Evolutionary conservation across 2,329 filamentous ascomycete species (phyloP).

Genomic region (Pseudopyricularia javanii): DNA sequence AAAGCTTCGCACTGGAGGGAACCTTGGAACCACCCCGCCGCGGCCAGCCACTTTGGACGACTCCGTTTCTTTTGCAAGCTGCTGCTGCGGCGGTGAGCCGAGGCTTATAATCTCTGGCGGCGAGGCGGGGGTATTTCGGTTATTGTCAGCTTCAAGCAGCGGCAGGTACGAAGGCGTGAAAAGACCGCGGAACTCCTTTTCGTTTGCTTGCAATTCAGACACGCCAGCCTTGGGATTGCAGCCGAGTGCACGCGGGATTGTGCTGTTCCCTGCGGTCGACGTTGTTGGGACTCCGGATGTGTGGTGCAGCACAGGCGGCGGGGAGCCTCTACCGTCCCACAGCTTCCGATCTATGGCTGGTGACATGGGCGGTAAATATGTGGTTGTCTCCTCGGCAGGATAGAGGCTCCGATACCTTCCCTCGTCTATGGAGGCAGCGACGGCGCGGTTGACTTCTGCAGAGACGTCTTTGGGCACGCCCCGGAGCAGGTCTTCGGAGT

Average conservation of each 20-base stretch:
- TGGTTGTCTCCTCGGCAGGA: slow-evolving; percentile 6
- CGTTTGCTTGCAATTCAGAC: slow-evolving; percentile 38
- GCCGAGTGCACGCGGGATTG: background rate
- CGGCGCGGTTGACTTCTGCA: slow-evolving; percentile 29
- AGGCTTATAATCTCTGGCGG: slow-evolving; percentile 8
- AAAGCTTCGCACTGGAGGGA: slow-evolving; percentile 20
- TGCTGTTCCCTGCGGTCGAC: background rate
- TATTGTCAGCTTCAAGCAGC: slow-evolving; percentile 37
- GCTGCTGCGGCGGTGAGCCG: slow-evolving; percentile 7
- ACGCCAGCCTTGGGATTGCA: background rate
- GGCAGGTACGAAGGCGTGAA: slow-evolving; percentile 53
- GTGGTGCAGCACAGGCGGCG: slow-evolving; percentile 26
- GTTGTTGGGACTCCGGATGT: slow-evolving; percentile 22
- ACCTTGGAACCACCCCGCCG: background rate
- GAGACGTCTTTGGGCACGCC: slow-evolving; percentile 33
- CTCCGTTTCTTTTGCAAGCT: slow-evolving; percentile 6
- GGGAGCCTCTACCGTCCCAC: slow-evolving; percentile 17
- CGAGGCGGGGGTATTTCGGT: slow-evolving; percentile 10
- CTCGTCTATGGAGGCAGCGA: slow-evolving; percentile 28
- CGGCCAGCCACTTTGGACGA: background rate
- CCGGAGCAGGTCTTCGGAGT: slow-evolving; percentile 37
- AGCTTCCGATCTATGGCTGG: slow-evolving; percentile 5
- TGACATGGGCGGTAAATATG: slow-evolving; percentile 6
- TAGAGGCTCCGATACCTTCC: slow-evolving; percentile 28
- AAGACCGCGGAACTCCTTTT: slow-evolving; percentile 47